Evolutionary conservation across 768 basidiomycete genomes (phyloP).

Genomic region (Tricholomella constricta): DNA sequence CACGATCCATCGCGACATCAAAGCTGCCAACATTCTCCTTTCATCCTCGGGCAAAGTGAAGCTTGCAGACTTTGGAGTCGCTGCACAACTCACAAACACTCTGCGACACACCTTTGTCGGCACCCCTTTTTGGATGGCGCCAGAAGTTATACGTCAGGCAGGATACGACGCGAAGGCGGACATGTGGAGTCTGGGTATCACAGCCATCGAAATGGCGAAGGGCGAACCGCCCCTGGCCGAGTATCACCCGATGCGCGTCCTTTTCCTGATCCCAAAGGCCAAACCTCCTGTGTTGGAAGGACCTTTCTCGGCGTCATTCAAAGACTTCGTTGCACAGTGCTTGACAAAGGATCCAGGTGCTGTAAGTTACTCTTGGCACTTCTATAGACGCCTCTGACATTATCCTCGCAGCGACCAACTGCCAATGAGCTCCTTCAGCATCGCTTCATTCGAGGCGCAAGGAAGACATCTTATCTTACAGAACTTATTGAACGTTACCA

Average conservation of each 20-base stretch:
- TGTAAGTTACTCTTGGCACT: conserved; percentile 43
- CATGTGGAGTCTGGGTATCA: conserved; percentile 98
- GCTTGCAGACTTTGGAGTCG: conserved; percentile 97
- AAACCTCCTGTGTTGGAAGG: conserved; percentile 91
- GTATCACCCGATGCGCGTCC: conserved; percentile 97
- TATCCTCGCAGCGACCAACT: conserved; percentile 67
- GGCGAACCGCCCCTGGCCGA: conserved; percentile 96
- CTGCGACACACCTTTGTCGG: conserved; percentile 97
- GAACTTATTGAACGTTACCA: conserved; percentile 90
- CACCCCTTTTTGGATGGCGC: conserved; percentile 98
- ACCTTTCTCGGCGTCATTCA: conserved; percentile 80
- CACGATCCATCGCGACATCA: conserved; percentile 98
- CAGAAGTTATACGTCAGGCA: conserved; percentile 95
- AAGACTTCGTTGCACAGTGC: conserved; percentile 89
- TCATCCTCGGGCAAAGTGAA: conserved; percentile 93
- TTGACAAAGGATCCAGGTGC: conserved; percentile 87
- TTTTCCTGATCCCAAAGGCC: conserved; percentile 97
- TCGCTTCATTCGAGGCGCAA: conserved; percentile 84
- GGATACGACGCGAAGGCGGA: conserved; percentile 97
- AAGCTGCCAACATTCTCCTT: conserved; percentile 93
- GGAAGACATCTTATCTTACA: conserved; percentile 78
- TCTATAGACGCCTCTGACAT: conserved; percentile 16
- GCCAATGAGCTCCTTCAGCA: conserved; percentile 94
- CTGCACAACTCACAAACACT: conserved; percentile 93
- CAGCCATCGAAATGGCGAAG: conserved; percentile 97